These are phyloP conservation scores for Persicaria tinctoria DNA, from an alignment of 148 eudicot genomes.

Conservation along the genomic window DNA sequence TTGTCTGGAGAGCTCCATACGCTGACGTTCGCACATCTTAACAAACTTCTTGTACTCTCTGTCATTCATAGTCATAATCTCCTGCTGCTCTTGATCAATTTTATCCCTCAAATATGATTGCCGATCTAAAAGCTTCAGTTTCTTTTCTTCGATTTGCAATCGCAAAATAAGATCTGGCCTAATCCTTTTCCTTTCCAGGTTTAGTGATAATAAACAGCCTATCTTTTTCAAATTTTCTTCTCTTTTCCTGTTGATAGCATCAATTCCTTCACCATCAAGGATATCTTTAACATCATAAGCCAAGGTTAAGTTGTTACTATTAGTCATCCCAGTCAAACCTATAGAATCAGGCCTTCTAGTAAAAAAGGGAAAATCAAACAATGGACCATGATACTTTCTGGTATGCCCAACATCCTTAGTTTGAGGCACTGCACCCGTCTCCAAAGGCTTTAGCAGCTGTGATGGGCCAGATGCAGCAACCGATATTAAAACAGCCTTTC, in stretches of 20 bases:
- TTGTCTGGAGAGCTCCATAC: slow-evolving; percentile 80
- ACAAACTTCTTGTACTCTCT: slow-evolving; percentile 94
- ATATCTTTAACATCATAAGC: slow-evolving; percentile 90
- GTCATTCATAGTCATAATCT: slow-evolving; percentile 94
- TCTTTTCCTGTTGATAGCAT: slow-evolving; percentile 62
- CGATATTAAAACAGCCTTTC: slow-evolving; percentile 55
- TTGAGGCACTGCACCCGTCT: slow-evolving; percentile 34
- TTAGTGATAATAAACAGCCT: slow-evolving; percentile 58
- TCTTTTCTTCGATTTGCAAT: slow-evolving; percentile 90
- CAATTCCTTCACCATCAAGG: slow-evolving; percentile 60
- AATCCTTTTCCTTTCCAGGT: slow-evolving; percentile 86
- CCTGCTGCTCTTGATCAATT: slow-evolving; percentile 92
- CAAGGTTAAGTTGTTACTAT: slow-evolving; percentile 57
- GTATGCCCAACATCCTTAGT: slow-evolving; percentile 54
- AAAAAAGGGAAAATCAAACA: slow-evolving; percentile 94
- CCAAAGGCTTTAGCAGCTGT: slow-evolving; percentile 56
- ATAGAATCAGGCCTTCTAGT: slow-evolving; percentile 79
- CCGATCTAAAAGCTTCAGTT: slow-evolving; percentile 63
- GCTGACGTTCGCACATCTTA: slow-evolving; percentile 88
- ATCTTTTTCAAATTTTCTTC: slow-evolving; percentile 70
- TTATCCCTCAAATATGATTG: slow-evolving; percentile 84
- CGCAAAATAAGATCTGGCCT: slow-evolving; percentile 82
- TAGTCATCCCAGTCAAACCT: slow-evolving; percentile 53
- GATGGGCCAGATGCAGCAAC: slow-evolving; percentile 41
- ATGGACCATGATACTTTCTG: slow-evolving; percentile 94